Evolutionary conservation across 441 rosid genomes (phyloP), one percentile per base, ranked within the genome.

Genomic region (Brassica balearica): DNA sequence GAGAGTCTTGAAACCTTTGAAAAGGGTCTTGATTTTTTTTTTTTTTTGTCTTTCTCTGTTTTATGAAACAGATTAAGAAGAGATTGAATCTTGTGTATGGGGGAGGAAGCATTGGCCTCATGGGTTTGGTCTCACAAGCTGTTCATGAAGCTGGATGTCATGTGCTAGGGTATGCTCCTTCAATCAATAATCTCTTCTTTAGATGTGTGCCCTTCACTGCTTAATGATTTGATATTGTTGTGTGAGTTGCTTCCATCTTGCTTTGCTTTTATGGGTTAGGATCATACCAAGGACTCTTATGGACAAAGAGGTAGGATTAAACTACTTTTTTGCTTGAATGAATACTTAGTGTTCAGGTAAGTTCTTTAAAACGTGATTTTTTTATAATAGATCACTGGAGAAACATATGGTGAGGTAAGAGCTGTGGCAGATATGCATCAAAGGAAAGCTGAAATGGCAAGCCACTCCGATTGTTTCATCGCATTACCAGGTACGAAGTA

Each of bases 401-500:
- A 88, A 82, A 88, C 98, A 60, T 90, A 87, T 70, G 99, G 99
- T 34, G 99, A 93, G 81, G 97, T 93, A 15, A 88, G 80, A 82
- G 76, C 97, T 63, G 99, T 95, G 55, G 92, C 96, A 41, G 96
- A 91, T 91, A 95, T 95, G 99, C 99, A 93, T 77, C 92, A 95
- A 85, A 86, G 99, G 41, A 95, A 95, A 80, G 98, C 98, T 22
- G 95, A 91, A 83, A 95, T 95, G 99, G 98, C 96, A 83, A 83
- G 92, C 84, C 90, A 84, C 82, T 90, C 98, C 9, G 99, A 95
- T 82, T 95, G 99, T 84, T 95, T 95, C 78, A 95, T 95, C 65
- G 99, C 99, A 65, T 81, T 95, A 65, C 99, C 99, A 87, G 99
- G 99, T 95, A 83, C 79, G 65, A 12, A 71, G 25, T 64, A 65